Evolutionary conservation across 805 yeast genomes (phyloP), one percentile per base, ranked within the genome.

Genomic region (Wickerhamiella cacticola): DNA sequence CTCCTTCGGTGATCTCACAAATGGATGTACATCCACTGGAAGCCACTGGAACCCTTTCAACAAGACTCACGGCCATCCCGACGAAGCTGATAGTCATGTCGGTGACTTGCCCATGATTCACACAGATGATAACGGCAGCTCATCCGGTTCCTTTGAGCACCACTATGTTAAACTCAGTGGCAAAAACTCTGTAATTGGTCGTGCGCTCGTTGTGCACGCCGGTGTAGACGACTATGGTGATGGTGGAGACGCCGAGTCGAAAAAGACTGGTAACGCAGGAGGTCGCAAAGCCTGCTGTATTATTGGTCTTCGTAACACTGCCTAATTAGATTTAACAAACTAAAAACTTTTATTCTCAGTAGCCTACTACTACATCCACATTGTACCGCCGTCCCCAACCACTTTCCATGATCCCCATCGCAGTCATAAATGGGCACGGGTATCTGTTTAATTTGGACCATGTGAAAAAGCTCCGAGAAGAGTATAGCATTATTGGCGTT

Each of bases 251-350:
- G 79, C 82, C 48, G 94, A 84, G 66, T 82, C 94, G 50, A 75
- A 81, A 68, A 84, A 80, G 71, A 85, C 95, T 56, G 95, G 95
- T 72, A 83, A 86, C 63, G 95, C 95, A 51, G 95, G 95, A 67
- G 86, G 79, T 52, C 82, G 95, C 79, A 84, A 89, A 55, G 95
- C 95, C 53, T 85, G 95, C 73, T 95, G 95, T 73, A 82, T 88
- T 50, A 44, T 44, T 18, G 42, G 42, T 3, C 24, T 23, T 18
- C 23, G 24, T 5, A 39, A 39, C 29, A 39, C 42, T 10, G 42
- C 42, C 9, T 39, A 31, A n/a, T 31, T 31, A n/a, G 19, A 31
- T 23, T 10, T 10, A 31, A 31, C 8, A 12, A 13, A 12, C 7
- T 31, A 16, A 10, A 31, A 15, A 16, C n/a, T 6, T 8, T 26